Conservation (phyloP, 2,329 filamentous ascomycete species). For the Mariannaea elegans region DNA sequence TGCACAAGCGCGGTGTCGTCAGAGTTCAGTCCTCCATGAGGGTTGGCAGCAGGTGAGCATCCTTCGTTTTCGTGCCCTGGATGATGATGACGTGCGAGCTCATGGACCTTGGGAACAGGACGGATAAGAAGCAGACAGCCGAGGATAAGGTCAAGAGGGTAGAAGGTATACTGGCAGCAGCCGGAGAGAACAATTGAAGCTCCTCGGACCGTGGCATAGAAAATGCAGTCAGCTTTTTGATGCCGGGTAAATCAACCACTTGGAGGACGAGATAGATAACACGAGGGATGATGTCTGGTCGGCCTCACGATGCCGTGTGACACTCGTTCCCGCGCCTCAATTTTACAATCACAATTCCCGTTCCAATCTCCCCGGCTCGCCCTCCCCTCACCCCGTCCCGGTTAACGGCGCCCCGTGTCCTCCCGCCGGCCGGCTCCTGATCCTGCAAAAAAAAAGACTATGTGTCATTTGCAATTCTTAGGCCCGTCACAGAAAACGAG, state of each 20-base stretch:
- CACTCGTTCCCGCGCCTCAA: not conserved
- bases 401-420: not conserved
- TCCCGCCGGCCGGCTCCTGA: not conserved
- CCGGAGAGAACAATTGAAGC: constrained; percentile 24
- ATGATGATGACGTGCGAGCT: not conserved
- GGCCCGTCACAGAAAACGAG: not conserved
- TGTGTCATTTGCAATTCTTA: not conserved
- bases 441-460: not conserved
- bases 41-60: constrained; percentile 75
- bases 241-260: not conserved
- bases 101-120: constrained; percentile 56
- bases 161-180: constrained; percentile 56
- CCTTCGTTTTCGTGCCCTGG: not conserved
- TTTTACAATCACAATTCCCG: no score
- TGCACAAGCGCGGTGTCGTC: constrained; percentile 80
- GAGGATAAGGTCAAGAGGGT: constrained; percentile 79
- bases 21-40: constrained; percentile 91
- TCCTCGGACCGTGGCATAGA: no score
- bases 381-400: not conserved
- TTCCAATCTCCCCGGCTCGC: not conserved
- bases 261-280: not conserved
- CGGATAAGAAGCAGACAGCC: constrained; percentile 84
- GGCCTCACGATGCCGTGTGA: not conserved
- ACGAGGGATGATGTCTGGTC: not conserved
- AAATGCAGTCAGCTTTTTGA: not conserved